phyloP scores from a whole-genome alignment of 768 basidiomycete species.

The Suillus spraguei region DNA sequence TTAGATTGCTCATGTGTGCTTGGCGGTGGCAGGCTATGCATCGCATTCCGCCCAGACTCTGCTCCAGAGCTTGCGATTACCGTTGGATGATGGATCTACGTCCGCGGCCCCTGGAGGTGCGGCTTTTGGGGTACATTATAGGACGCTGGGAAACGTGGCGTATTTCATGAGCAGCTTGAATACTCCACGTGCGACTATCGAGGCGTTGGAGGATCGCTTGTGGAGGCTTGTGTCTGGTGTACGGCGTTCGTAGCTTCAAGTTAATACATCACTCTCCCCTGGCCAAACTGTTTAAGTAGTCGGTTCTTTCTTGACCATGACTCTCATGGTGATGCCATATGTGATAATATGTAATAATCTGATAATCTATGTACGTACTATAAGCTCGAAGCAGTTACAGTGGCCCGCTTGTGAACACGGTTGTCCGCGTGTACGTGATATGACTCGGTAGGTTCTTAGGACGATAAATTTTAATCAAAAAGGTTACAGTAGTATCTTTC shows the following conservation, averaged over 20 bases:
- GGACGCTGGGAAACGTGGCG: constrained; percentile 89
- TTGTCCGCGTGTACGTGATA: background rate
- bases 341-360: background rate
- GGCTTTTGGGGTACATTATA: constrained; percentile 74
- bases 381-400: background rate
- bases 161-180: constrained; percentile 93
- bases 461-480: constrained; percentile 7
- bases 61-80: constrained; percentile 53
- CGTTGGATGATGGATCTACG: constrained; percentile 24
- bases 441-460: background rate
- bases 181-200: constrained; percentile 54
- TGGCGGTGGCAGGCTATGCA: constrained; percentile 45
- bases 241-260: background rate
- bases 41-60: constrained; percentile 67
- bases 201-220: constrained; percentile 65
- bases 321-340: background rate
- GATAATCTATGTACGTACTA: background rate
- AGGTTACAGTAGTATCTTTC: background rate
- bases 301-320: background rate
- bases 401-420: background rate
- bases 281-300: background rate
- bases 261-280: background rate
- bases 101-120: constrained; percentile 53
- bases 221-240: constrained; percentile 38
- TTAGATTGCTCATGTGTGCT: background rate